Percentiles rank a stretch among this genome's conserved stretches.
Evolutionary conservation across 768 basidiomycete genomes (phyloP).

Genomic region (Hypholoma sublateritium): DNA sequence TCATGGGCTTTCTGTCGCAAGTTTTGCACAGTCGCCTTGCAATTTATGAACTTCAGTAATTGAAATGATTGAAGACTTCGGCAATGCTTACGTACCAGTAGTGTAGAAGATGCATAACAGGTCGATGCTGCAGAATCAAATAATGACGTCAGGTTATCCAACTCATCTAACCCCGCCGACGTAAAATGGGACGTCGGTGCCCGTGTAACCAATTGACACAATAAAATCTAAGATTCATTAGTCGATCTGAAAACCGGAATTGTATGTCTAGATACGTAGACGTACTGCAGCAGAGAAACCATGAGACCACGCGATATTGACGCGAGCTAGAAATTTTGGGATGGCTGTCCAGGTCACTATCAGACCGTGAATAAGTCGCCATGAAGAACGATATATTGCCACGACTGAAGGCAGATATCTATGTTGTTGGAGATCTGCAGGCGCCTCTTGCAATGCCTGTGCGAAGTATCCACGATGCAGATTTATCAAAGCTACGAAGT

Average conservation of each 20-base stretch:
- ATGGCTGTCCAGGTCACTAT: slow-evolving; percentile 38
- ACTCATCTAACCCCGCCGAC: slow-evolving; percentile 44
- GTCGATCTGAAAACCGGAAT: background rate
- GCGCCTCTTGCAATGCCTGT: slow-evolving; percentile 61
- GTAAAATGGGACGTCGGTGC: slow-evolving; percentile 51
- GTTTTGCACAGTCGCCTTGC: slow-evolving; percentile 30
- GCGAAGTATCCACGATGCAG: slow-evolving; percentile 71
- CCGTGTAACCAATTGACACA: slow-evolving; percentile 54
- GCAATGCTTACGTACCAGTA: slow-evolving; percentile 33
- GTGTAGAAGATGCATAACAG: slow-evolving; percentile 44
- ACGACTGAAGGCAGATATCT: slow-evolving; percentile 68
- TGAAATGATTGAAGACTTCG: background rate
- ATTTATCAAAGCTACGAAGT: slow-evolving; percentile 50
- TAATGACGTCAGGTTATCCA: slow-evolving; percentile 41
- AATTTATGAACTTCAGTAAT: background rate
- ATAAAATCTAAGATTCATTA: slow-evolving; percentile 44
- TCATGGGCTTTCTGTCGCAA: slow-evolving; percentile 46
- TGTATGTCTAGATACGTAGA: background rate
- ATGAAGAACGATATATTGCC: slow-evolving; percentile 71
- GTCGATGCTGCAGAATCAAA: slow-evolving; percentile 48
- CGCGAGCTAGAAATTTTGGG: slow-evolving; percentile 42
- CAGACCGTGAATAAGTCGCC: slow-evolving; percentile 57
- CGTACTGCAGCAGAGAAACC: slow-evolving; percentile 64
- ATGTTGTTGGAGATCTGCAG: slow-evolving; percentile 56
- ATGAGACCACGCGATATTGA: slow-evolving; percentile 64